phyloP scores from a whole-genome alignment of 2,329 filamentous ascomycete species.

The Emmonsiellopsis sp. region DNA sequence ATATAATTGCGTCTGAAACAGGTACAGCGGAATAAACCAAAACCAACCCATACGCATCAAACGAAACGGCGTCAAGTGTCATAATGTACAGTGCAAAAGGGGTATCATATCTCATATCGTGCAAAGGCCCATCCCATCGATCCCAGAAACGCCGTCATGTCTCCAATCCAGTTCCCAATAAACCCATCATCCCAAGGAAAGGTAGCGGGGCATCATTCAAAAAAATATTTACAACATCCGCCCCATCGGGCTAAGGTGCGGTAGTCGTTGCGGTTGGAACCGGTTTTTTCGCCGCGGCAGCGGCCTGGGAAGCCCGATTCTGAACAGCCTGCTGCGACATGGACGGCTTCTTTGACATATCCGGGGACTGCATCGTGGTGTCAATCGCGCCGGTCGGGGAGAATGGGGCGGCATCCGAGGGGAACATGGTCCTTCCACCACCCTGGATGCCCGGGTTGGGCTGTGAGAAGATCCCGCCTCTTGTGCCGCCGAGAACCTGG shows the following conservation, averaged over 20 bases:
- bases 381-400: conserved; percentile 20
- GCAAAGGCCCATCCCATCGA: neutral
- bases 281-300: conserved; percentile 17
- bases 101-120: neutral
- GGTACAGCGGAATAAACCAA: neutral
- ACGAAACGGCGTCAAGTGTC: no score
- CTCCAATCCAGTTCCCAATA: neutral
- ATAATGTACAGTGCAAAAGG: neutral
- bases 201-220: conserved; percentile 12
- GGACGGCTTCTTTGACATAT: conserved; percentile 8
- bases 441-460: conserved; percentile 21
- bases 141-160: neutral
- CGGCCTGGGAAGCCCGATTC: conserved; percentile 10
- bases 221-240: conserved; percentile 3
- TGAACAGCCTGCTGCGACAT: conserved; percentile 9
- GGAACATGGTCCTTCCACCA: conserved; percentile 26
- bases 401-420: conserved; percentile 19
- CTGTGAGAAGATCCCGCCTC: conserved; percentile 35
- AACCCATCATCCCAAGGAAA: conserved; percentile 2
- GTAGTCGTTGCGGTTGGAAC: conserved; percentile 10
- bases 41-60: no score
- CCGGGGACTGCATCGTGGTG: conserved; percentile 7
- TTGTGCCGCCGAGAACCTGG: conserved; percentile 47
- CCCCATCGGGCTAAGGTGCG: neutral
- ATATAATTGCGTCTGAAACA: neutral